A percentile compares a stretch with the other conserved stretches of the same genome.
These are phyloP conservation scores for Cardiospermum halicacabum DNA, from an alignment of 345 rosid species.

Conservation along the genomic window DNA sequence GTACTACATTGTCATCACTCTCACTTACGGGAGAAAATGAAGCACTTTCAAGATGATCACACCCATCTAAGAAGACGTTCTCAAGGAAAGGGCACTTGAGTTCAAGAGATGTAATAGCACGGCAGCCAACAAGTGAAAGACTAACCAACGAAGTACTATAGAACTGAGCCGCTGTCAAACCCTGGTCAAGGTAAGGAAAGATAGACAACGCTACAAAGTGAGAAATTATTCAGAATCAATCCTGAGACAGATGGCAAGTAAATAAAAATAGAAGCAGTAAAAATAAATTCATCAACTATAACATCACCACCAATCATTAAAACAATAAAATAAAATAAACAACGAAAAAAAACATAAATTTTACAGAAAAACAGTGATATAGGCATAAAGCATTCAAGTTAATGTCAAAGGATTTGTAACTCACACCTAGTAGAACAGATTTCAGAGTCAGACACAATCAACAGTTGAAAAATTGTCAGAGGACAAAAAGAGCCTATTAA, in stretches of 20 bases:
- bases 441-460: neutral
- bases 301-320: neutral
- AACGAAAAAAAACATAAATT: too few species aligned
- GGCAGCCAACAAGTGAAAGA: constrained; percentile 94
- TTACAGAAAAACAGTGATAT: neutral
- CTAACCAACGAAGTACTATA: constrained; percentile 67
- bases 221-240: neutral
- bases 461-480: neutral
- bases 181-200: constrained; percentile 37
- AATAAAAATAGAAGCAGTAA: neutral
- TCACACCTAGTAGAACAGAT: neutral
- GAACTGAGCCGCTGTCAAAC: constrained; percentile 72
- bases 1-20: neutral
- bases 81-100: constrained; percentile 80
- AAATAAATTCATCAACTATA: neutral
- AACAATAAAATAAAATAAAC: too few species aligned
- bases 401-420: neutral
- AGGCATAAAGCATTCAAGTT: neutral
- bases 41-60: constrained; percentile 92
- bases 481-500: neutral
- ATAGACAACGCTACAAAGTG: constrained; percentile 4
- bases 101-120: constrained; percentile 67
- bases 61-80: constrained; percentile 86
- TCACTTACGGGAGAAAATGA: constrained; percentile 83
- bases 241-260: neutral